Percentiles rank a stretch among this genome's conserved stretches.
These are phyloP conservation scores for Sphagnurus paluster DNA, from an alignment of 1,284 basidiomycete species.

Conservation along the genomic window DNA sequence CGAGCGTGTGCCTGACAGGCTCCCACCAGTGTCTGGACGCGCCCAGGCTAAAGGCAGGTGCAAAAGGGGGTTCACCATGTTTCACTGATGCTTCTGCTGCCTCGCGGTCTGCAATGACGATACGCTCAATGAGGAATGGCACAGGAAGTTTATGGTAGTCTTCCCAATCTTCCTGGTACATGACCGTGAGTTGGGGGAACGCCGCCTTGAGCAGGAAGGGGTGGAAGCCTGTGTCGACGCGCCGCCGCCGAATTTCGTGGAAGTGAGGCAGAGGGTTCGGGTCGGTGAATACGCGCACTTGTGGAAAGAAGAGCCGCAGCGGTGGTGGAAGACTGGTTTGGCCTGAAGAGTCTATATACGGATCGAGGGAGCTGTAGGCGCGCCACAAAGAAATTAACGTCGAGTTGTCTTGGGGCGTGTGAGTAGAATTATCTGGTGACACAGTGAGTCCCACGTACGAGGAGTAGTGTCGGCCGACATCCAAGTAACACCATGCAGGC, in stretches of 20 bases:
- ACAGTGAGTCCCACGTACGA: constrained; percentile 35
- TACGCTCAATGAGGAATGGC: constrained; percentile 73
- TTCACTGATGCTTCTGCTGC: constrained; percentile 50
- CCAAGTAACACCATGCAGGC: constrained; percentile 58
- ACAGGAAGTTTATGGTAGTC: constrained; percentile 69
- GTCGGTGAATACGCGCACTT: constrained; percentile 57
- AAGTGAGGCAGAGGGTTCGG: constrained; percentile 49
- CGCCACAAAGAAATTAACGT: constrained; percentile 81
- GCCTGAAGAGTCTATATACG: constrained; percentile 50
- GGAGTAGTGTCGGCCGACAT: constrained; percentile 49
- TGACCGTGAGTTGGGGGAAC: constrained; percentile 68
- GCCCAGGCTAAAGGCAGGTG: constrained; percentile 61
- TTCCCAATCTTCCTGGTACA: constrained; percentile 74
- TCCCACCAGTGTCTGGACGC: constrained; percentile 72
- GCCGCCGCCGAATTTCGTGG: constrained; percentile 41
- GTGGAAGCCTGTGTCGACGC: constrained; percentile 59
- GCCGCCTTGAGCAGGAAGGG: constrained; percentile 65
- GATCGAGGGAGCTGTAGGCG: constrained; percentile 70
- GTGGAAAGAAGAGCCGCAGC: constrained; percentile 70
- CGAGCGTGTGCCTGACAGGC: constrained; percentile 58
- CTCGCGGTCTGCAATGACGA: constrained; percentile 74
- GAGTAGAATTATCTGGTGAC: neutral
- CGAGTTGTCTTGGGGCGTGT: constrained; percentile 53
- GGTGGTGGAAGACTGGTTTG: constrained; percentile 62
- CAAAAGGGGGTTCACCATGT: constrained; percentile 39